Conservation (phyloP, 1,284 basidiomycete species). For the Singerocomus rubriflavus region DNA sequence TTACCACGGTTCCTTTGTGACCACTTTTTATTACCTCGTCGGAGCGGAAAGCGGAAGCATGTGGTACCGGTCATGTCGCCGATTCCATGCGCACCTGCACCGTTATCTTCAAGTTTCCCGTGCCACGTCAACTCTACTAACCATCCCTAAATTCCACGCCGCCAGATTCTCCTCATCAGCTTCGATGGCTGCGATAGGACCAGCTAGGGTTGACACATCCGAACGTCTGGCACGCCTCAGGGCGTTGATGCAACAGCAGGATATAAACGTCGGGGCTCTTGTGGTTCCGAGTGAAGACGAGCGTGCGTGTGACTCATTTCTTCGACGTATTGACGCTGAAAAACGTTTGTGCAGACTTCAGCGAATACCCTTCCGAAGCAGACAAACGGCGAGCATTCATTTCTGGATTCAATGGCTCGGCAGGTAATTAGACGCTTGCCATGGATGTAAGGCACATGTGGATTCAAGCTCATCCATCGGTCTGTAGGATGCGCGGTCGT, state of each 20-base stretch:
- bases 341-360: conserved; percentile 59
- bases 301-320: conserved; percentile 49
- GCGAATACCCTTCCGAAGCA: conserved; percentile 85
- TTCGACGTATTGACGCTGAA: not conserved
- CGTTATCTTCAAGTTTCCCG: conserved; percentile 28
- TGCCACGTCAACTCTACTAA: conserved; percentile 1
- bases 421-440: conserved; percentile 49
- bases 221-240: conserved; percentile 59
- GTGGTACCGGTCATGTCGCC: conserved; percentile 21
- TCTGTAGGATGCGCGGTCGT: conserved; percentile 74
- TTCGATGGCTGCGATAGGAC: conserved; percentile 34
- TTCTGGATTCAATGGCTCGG: conserved; percentile 91
- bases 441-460: not conserved
- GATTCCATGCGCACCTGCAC: conserved; percentile 17
- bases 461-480: conserved; percentile 3
- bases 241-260: conserved; percentile 60
- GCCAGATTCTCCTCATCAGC: conserved; percentile 11
- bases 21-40: conserved; percentile 7
- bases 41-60: conserved; percentile 30
- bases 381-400: conserved; percentile 86
- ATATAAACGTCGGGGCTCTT: conserved; percentile 62
- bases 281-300: conserved; percentile 88
- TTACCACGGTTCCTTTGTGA: conserved; percentile 5
- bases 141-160: not conserved
- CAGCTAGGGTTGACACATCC: conserved; percentile 60